These are phyloP conservation scores for Phlebopus sp. DNA, from an alignment of 1,284 basidiomycete genomes.

Conservation along the genomic window DNA sequence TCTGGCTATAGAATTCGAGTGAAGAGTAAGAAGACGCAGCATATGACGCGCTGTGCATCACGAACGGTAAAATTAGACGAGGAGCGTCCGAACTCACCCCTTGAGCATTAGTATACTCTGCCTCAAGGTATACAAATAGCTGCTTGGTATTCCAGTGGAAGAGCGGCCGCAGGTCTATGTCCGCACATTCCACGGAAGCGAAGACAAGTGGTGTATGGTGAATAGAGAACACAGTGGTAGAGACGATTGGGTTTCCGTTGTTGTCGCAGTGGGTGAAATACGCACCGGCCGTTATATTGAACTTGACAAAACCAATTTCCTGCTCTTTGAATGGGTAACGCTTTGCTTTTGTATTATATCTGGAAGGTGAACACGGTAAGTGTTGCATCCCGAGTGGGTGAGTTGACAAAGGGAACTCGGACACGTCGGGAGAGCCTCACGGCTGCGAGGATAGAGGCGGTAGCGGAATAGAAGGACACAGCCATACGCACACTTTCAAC, in stretches of 20 bases:
- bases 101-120: conserved; percentile 70
- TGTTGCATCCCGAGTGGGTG: conserved; percentile 6
- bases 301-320: conserved; percentile 74
- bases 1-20: conserved; percentile 6
- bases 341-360: conserved; percentile 53
- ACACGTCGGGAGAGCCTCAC: not conserved
- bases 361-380: conserved; percentile 27
- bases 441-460: not conserved
- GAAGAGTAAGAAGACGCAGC: conserved; percentile 2
- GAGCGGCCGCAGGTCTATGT: conserved; percentile 69
- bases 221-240: conserved; percentile 1
- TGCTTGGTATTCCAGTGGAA: conserved; percentile 97
- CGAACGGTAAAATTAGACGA: conserved; percentile 8
- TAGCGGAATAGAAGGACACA: not conserved
- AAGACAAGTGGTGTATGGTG: too few species aligned
- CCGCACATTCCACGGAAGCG: conserved; percentile 3
- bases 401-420: conserved; percentile 1
- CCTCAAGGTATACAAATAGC: conserved; percentile 80
- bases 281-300: conserved; percentile 75
- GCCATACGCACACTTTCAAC: conserved; percentile 62
- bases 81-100: conserved; percentile 50
- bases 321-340: conserved; percentile 57
- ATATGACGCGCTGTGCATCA: not conserved
- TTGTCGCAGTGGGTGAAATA: conserved; percentile 22
- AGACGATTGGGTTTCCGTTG: conserved; percentile 15